Evolutionary conservation across 495 filamentous ascomycete genomes (phyloP).

Genomic region (Aspergillus olivimuriae): DNA sequence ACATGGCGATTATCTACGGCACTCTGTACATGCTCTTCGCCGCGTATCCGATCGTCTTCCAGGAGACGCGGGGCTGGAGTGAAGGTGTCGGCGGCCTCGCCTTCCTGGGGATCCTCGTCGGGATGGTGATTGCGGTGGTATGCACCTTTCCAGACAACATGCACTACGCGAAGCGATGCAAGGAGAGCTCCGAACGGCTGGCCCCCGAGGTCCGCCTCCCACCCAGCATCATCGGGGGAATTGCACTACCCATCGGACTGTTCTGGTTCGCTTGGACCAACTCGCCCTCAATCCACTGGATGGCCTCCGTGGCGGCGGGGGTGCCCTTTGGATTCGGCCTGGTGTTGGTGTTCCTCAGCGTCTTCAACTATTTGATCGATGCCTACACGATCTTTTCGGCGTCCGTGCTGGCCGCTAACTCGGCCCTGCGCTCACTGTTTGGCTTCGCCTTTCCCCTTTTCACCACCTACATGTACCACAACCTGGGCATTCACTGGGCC

Average conservation of each 20-base stretch:
- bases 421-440: constrained; percentile 57
- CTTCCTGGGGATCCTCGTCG: constrained; percentile 69
- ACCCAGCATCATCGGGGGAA: constrained; percentile 29
- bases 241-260: constrained; percentile 40
- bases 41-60: constrained; percentile 68
- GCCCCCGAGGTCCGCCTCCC: constrained; percentile 37
- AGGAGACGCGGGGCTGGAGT: constrained; percentile 64
- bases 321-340: constrained; percentile 65
- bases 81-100: constrained; percentile 61
- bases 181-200: constrained; percentile 24
- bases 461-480: constrained; percentile 64
- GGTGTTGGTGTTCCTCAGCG: constrained; percentile 61
- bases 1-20: constrained; percentile 65
- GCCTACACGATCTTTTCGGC: constrained; percentile 70
- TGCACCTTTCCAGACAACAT: constrained; percentile 37
- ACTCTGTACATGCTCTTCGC: constrained; percentile 76
- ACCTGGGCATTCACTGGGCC: constrained; percentile 73
- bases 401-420: constrained; percentile 66
- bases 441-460: constrained; percentile 75
- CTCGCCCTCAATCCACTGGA: constrained; percentile 58
- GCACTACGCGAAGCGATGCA: constrained; percentile 29
- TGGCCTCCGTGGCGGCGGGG: constrained; percentile 51
- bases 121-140: constrained; percentile 58
- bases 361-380: constrained; percentile 72
- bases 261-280: constrained; percentile 65